phyloP scores from a whole-genome alignment of 352 stramenopile species.

The Phytopythium montanum region DNA sequence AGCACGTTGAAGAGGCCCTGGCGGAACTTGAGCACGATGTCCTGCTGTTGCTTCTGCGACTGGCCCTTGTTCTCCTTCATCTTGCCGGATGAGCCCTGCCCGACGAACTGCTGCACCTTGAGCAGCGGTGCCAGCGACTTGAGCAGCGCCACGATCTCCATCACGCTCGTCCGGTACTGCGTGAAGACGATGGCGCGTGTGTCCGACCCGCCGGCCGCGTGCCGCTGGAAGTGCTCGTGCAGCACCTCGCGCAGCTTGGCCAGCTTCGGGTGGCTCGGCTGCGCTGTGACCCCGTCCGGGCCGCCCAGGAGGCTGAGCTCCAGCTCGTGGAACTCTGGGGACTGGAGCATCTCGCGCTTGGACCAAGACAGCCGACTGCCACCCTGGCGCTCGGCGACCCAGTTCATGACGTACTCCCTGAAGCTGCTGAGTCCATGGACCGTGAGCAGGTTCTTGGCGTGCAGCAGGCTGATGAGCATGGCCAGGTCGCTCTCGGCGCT shows the following conservation, averaged over 20 bases:
- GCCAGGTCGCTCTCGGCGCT: conserved; percentile 76
- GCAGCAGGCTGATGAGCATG: conserved; percentile 66
- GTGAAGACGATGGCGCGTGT: conserved; percentile 98
- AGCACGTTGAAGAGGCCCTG: conserved; percentile 90
- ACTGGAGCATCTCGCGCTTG: conserved; percentile 77
- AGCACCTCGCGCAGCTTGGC: conserved; percentile 91
- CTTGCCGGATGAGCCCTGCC: conserved; percentile 86
- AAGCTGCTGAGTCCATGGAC: conserved; percentile 76
- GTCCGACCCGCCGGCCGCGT: conserved; percentile 59
- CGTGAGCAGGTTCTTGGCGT: conserved; percentile 76
- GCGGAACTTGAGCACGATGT: conserved; percentile 91
- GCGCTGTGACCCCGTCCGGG: conserved; percentile 6
- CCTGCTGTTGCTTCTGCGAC: conserved; percentile 95
- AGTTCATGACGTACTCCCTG: conserved; percentile 59
- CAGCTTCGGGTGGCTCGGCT: conserved; percentile 68
- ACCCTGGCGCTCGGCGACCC: conserved; percentile 44
- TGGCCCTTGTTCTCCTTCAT: conserved; percentile 85
- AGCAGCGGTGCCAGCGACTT: conserved; percentile 66
- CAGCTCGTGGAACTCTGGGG: conserved; percentile 63
- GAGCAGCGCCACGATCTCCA: conserved; percentile 90
- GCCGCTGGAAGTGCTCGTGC: conserved; percentile 82
- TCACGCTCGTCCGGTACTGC: conserved; percentile 94
- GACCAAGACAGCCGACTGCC: conserved; percentile 60
- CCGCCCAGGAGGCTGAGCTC: conserved; percentile 36
- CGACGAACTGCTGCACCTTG: conserved; percentile 92